Evolutionary conservation across 2,329 filamentous ascomycete genomes (phyloP), one percentile per base, ranked within the genome.

Genomic region (Phoma sp.): DNA sequence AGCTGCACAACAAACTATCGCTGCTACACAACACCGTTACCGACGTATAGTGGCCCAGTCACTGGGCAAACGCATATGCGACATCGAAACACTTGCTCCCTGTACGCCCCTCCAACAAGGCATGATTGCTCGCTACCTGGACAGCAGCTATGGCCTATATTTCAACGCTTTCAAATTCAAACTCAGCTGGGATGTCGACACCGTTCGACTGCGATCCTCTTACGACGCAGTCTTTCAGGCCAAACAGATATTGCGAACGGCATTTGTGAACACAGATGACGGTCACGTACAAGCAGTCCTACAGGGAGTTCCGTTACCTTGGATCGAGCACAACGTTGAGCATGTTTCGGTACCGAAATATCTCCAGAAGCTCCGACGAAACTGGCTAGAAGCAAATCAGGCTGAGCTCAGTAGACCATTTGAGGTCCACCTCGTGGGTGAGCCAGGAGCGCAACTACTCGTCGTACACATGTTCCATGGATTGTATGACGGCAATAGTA

Each of bases 101-200:
- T 96, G 93, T 69, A 96, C 93, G 0, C 85, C 92, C 0, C 78
- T 96, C 1, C 93, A 97, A 68, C 86, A 94, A 70, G 93, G 92
- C 0, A 94, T 97, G 79, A 85, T 96, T 44, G 88, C 89, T 6
- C 84, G 87, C 43, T 88, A 87, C 22, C 71, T 89, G 33, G 83
- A 85, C 9, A 85, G 78, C 17, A 75, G 81, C 0, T 71, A 77
- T 0, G 79, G 81, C 0, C 76, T 89, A 0, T 97, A 97, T 69
- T 96, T 94, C 73, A 92, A 92, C 52, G 80, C 81, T 0, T 96
- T 97, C 67, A 76, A 75, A 0, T 86, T 94, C 38, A 63, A 77
- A 0, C 73, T 96, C 0, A 51, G 72, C 0, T 52, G 73, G 0
- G 57, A 71, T 0, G 68, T 85, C 5, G 80, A 85, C n/a, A 33